Evolutionary conservation across 306 rosid genomes (phyloP).

Genomic region (Hippophae gyantsensis): DNA sequence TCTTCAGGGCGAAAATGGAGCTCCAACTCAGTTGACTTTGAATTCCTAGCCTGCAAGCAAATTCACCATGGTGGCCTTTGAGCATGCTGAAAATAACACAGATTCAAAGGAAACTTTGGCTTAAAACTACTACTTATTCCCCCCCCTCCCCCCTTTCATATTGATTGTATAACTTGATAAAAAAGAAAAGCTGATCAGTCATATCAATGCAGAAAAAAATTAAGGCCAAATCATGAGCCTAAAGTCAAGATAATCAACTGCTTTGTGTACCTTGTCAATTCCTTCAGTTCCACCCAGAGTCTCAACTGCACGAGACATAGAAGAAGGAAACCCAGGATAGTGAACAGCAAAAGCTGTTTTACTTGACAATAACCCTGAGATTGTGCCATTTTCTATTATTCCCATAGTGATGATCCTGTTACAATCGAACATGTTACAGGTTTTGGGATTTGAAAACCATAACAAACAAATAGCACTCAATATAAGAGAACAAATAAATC

Average conservation of each 20-base stretch:
- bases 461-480: too few species aligned
- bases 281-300: constrained; percentile 65
- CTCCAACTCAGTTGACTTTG: constrained; percentile 53
- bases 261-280: constrained; percentile 43
- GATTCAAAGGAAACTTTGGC: not conserved
- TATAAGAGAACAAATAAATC: too few species aligned
- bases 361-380: constrained; percentile 52
- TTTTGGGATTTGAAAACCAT: too few species aligned
- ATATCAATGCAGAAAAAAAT: not conserved
- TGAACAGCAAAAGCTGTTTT: constrained; percentile 43
- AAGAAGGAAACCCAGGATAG: constrained; percentile 72
- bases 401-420: constrained; percentile 28
- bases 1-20: constrained; percentile 78
- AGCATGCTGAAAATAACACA: not conserved
- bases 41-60: constrained; percentile 47
- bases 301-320: constrained; percentile 42
- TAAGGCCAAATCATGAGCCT: too few species aligned
- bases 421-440: too few species aligned
- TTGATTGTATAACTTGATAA: too few species aligned
- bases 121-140: not conserved
- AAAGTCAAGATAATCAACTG: not conserved
- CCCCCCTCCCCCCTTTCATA: too few species aligned
- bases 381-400: constrained; percentile 45
- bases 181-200: not conserved
- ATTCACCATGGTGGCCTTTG: not conserved